Evolutionary conservation across 257 asterid genomes (phyloP).

Genomic region (Salvia hispanica): DNA sequence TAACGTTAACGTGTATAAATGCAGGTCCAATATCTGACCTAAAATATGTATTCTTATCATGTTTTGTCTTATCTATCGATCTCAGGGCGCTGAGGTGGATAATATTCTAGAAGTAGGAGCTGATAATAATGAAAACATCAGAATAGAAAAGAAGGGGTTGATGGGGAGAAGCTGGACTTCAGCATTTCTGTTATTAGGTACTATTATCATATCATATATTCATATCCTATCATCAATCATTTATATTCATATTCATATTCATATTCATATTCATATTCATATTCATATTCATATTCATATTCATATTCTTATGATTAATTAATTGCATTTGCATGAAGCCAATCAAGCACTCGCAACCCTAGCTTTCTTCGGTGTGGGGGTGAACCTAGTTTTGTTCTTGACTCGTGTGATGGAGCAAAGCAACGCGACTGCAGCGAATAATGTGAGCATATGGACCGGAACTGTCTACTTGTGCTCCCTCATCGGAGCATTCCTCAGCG

Average conservation of each 20-base stretch:
- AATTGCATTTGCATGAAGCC: conserved; percentile 22
- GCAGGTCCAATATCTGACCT: too few species aligned
- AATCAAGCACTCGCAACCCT: conserved; percentile 52
- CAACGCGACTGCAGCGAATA: conserved; percentile 52
- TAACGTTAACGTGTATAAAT: too few species aligned
- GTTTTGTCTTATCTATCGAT: neutral
- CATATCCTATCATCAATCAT: too few species aligned
- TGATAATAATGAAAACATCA: conserved; percentile 21
- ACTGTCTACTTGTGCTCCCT: conserved; percentile 49
- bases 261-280: too few species aligned
- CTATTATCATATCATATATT: neutral
- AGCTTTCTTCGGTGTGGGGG: conserved; percentile 50
- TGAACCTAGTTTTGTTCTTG: conserved; percentile 46
- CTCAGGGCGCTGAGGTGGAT: conserved; percentile 26
- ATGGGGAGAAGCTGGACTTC: conserved; percentile 70
- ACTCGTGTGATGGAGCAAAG: conserved; percentile 47
- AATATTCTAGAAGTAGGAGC: conserved; percentile 14
- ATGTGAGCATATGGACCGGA: conserved; percentile 55
- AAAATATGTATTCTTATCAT: too few species aligned
- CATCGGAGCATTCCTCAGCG: conserved; percentile 52
- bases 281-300: too few species aligned
- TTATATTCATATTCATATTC: too few species aligned
- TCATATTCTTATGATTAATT: too few species aligned
- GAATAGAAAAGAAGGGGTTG: conserved; percentile 33
- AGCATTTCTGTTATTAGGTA: conserved; percentile 68